These are phyloP conservation scores for Melaleuca quinquenervia DNA, from an alignment of 345 rosid genomes.

Conservation along the genomic window DNA sequence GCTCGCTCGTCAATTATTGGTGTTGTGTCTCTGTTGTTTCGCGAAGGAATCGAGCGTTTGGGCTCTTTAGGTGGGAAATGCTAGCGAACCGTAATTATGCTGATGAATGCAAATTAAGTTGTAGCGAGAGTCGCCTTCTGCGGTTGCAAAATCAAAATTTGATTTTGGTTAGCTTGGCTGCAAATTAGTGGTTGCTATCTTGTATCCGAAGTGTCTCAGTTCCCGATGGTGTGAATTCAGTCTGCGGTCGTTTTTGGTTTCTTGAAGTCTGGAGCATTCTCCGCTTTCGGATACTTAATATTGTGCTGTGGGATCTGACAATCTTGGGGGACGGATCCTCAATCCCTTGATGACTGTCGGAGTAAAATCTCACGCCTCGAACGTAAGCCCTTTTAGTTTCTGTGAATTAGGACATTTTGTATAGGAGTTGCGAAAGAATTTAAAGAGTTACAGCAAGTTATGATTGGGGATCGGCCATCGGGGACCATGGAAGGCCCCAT, in stretches of 20 bases:
- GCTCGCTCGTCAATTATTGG: not conserved
- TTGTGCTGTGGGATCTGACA: not conserved
- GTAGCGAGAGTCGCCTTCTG: not conserved
- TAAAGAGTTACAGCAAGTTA: not conserved
- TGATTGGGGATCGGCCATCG: rapidly evolving
- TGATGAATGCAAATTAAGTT: not conserved
- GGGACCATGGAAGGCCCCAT: not conserved
- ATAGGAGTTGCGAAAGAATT: not conserved
- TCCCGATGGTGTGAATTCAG: not conserved
- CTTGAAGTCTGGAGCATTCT: not conserved
- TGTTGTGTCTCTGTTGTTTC: not conserved
- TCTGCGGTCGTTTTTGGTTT: not conserved
- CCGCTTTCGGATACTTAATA: no score
- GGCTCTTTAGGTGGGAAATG: not conserved
- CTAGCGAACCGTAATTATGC: not conserved
- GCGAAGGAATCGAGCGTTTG: not conserved
- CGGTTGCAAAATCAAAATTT: not conserved
- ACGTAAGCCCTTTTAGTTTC: not conserved
- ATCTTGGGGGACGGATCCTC: not conserved
- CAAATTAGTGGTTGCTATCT: not conserved
- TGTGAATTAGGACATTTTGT: not conserved
- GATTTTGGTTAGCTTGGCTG: not conserved
- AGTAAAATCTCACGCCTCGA: not conserved
- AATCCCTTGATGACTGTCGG: not conserved
- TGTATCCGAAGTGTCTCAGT: not conserved